Evolutionary conservation across 1,139 yeast genomes (phyloP).

Genomic region (Meyerozyma guilliermondii): DNA sequence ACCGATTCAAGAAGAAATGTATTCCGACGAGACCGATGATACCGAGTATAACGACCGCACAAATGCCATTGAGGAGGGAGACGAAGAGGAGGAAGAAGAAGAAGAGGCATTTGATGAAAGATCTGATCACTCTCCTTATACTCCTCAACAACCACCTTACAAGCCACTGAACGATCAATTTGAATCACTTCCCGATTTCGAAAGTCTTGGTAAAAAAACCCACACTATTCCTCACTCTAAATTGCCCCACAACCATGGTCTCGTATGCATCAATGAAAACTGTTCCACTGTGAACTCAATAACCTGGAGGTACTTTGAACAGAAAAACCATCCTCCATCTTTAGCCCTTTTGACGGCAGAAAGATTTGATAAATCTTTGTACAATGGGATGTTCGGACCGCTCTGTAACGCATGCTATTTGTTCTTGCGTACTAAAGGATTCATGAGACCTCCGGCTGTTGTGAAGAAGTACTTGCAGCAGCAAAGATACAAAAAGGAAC

Average conservation of each 20-base stretch:
- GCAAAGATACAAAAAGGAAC: constrained; percentile 36
- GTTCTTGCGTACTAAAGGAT: constrained; percentile 45
- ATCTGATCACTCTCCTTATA: constrained; percentile 31
- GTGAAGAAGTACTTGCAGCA: constrained; percentile 45
- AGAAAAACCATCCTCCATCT: constrained; percentile 36
- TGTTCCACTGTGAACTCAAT: constrained; percentile 39
- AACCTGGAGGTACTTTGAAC: constrained; percentile 45
- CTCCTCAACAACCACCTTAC: constrained; percentile 40
- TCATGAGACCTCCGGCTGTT: constrained; percentile 47
- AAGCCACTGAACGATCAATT: constrained; percentile 18
- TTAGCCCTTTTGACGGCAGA: constrained; percentile 35
- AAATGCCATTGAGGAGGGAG: constrained; percentile 9
- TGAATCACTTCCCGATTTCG: constrained; percentile 40
- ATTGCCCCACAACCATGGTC: constrained; percentile 36
- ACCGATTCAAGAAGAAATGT: constrained; percentile 2
- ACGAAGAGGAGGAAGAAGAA: constrained; percentile 7
- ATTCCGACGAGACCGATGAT: constrained; percentile 3
- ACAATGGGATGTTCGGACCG: constrained; percentile 49
- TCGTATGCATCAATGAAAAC: constrained; percentile 39
- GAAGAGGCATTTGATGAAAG: constrained; percentile 13
- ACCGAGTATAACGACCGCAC: constrained; percentile 3
- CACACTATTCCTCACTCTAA: constrained; percentile 38
- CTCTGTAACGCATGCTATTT: constrained; percentile 48
- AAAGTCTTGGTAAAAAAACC: constrained; percentile 41
- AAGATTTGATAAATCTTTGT: constrained; percentile 36